Evolutionary conservation across 352 stramenopile genomes (phyloP).

Genomic region (Saprolegnia diclina): DNA sequence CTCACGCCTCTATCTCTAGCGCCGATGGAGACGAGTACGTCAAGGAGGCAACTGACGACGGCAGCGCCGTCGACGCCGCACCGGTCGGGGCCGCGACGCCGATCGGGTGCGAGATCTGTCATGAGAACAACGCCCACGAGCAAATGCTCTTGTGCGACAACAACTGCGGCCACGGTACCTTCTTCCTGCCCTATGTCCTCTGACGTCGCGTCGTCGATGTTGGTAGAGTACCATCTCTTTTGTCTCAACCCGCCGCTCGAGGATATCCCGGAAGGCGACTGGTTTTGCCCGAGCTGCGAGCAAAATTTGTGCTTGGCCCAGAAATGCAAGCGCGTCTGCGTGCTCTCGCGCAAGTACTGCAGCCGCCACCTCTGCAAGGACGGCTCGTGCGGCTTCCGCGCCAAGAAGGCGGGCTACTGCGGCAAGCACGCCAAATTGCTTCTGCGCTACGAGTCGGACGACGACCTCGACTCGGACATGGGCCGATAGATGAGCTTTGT

Average conservation of each 20-base stretch:
- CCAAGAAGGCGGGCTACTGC: constrained; percentile 26
- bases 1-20: not conserved
- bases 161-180: constrained; percentile 38
- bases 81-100: not conserved
- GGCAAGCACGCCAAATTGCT: constrained; percentile 24
- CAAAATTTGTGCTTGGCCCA: constrained; percentile 6
- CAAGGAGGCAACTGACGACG: not conserved
- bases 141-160: constrained; percentile 50
- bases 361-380: constrained; percentile 23
- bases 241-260: constrained; percentile 49
- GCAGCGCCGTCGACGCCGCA: not conserved
- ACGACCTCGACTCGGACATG: constrained; percentile 19
- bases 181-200: too few relatives aligned
- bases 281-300: constrained; percentile 51
- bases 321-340: constrained; percentile 24
- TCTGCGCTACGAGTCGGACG: constrained; percentile 2
- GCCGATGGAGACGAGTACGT: not conserved
- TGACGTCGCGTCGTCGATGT: too few relatives aligned
- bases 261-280: constrained; percentile 40
- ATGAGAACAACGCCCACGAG: constrained; percentile 38
- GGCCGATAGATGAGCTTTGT: not conserved
- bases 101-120: constrained; percentile 30
- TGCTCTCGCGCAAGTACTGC: constrained; percentile 18
- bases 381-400: constrained; percentile 4
- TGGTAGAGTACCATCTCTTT: constrained; percentile 57